Evolutionary conservation across 2,329 filamentous ascomycete genomes (phyloP), one percentile per base, ranked within the genome.

Genomic region (Penicillium crustosum): DNA sequence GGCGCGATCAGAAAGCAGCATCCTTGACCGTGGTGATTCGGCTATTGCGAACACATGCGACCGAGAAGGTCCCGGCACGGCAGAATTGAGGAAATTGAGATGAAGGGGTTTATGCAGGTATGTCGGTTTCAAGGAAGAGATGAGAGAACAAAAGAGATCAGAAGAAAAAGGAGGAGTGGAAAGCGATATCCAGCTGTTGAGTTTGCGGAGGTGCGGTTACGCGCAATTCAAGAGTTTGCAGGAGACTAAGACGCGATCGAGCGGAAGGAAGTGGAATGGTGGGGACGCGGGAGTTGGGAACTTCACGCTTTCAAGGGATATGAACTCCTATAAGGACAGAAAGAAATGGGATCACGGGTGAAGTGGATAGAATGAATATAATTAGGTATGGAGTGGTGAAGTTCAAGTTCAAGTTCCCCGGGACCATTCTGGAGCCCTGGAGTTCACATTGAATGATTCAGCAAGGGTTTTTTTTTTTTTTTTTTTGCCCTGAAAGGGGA

Each of bases 1-100:
- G 65, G 63, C 66, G 63, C 67, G 61, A 68, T 65, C 66, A 71
- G 62, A 63, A 69, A 69, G 68, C 73, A 76, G 72, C 75, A 77
- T 77, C 73, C 73, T 77, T 71, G 69, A 71, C 62, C 44, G 57
- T 55, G 33, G 55, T 58, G 50, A 59, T 57, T 51, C 54, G 55
- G 51, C 53, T 61, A 64, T 57, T 63, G 64, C 51, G 58, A 59
- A 51, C 60, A 62, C 66, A 65, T 64, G 53, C 58, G 55, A 61
- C 59, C 65, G 60, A 53, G 59, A 61, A 49, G 43, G 53, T 42
- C 52, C 53, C 55, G 52, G 41, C 42, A 44, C 55, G 25, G 15
- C 27, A 49, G 52, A 48, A 38, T 23, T 48, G 38, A 41, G 25
- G n/a, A 45, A 43, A 53, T 35, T 21, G 17, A 50, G 38, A 58